Conservation (phyloP, 2,329 filamentous ascomycete genomes). For the Orbilia javanica region DNA sequence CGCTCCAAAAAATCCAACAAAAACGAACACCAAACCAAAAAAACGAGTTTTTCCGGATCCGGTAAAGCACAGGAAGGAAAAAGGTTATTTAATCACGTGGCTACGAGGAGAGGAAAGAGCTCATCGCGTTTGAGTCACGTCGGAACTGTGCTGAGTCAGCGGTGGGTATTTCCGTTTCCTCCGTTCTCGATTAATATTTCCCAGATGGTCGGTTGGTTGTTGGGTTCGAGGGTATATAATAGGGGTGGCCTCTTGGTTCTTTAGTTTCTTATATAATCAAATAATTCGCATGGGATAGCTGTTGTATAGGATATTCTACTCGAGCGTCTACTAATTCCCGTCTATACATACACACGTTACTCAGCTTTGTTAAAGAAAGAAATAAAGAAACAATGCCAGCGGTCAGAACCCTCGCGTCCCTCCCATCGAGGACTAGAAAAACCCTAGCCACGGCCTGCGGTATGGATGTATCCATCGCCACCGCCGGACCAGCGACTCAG, state of each 20-base stretch:
- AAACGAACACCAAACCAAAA: conserved; percentile 17
- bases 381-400: conserved; percentile 20
- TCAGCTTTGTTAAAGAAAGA: not conserved
- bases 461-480: conserved; percentile 23
- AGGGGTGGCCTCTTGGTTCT: too few species aligned
- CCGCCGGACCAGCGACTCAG: not conserved
- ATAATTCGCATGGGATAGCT: too few species aligned
- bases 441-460: conserved; percentile 31
- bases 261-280: too few species aligned
- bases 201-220: too few species aligned
- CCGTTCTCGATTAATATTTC: not conserved
- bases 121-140: conserved; percentile 4
- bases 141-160: not conserved
- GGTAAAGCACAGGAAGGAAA: too few species aligned
- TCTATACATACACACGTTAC: too few species aligned
- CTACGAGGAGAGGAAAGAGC: not conserved
- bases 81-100: conserved; percentile 21
- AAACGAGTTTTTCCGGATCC: not conserved
- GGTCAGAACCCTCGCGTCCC: conserved; percentile 37
- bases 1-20: conserved; percentile 23
- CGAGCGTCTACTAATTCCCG: too few species aligned
- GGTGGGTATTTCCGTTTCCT: not conserved
- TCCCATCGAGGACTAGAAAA: conserved; percentile 18
- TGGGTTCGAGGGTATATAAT: too few species aligned
- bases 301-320: too few species aligned